Base-by-base conservation (phyloP, 306 rosid genomes). In the Medicago lupulina region DNA sequence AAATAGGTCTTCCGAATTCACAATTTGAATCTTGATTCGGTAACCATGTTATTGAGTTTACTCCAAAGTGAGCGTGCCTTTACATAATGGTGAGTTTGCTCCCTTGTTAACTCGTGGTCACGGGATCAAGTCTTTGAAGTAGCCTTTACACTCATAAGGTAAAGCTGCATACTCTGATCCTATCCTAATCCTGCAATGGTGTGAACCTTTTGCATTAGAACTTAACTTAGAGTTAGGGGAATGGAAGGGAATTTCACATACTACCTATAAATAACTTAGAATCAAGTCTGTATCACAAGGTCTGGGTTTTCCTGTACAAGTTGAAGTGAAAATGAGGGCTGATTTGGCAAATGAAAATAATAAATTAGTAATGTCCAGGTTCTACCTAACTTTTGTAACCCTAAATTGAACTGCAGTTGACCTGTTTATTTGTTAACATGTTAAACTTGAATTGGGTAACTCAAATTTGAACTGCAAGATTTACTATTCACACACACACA, bases 31-130 rank as follows among this genome's bases (percentile, higher is more conserved):
- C 21, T 62, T n/a, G 12, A 16, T 62, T 62, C 13, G 4, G 36
- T n/a, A 36, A 36, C 25, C 46, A 62, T n/a, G 68, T 31, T 62
- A 59, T 59, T 59, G 69, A 67, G 72, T 63, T 49, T 71, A 6
- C 31, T 64, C 23, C 25, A 64, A 36, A 57, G 64, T 46, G 79
- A 36, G 69, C 9, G 11, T 44, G 47, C 49, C 62, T 58, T 47
- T 47, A 66, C 57, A n/a, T 14, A 67, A 38, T 5, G 7, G 51
- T 43, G 43, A 64, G 53, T 39, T 57, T 73, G 10, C 23, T 66
- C 31, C 60, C 46, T 44, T 66, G 70, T 66, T 34, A 41, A 40
- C 16, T 39, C 18, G 46, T 36, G 38, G 54, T 73, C 74, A 66
- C 0, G 7, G 36, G 63, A 66, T 58, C 31, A 12, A 31, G 57